Evolutionary conservation across 1,139 yeast species (phyloP).

Genomic region (Eremothecium sinecaudum): DNA sequence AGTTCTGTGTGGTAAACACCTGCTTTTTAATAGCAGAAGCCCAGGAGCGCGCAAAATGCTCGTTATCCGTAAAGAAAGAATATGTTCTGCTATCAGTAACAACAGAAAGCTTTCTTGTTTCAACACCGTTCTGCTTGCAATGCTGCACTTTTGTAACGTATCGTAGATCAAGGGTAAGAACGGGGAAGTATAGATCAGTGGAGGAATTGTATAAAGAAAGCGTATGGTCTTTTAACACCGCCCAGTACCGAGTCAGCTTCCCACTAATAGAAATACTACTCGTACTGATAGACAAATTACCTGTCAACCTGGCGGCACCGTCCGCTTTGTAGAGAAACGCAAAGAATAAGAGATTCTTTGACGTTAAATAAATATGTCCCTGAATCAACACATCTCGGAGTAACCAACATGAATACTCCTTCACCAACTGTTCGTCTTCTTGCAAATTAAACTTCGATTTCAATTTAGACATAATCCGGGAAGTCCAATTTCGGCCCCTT

Average conservation of each 20-base stretch:
- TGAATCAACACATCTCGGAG: constrained; percentile 74
- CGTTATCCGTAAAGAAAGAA: constrained; percentile 63
- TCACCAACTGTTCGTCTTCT: constrained; percentile 43
- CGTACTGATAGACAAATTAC: constrained; percentile 21
- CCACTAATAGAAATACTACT: constrained; percentile 6
- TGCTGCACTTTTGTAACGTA: constrained; percentile 39
- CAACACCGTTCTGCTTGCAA: constrained; percentile 12
- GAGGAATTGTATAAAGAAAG: constrained; percentile 61
- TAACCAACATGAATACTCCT: constrained; percentile 68
- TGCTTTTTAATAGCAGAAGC: constrained; percentile 63
- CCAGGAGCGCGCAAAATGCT: constrained; percentile 72
- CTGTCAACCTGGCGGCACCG: constrained; percentile 25
- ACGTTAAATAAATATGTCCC: constrained; percentile 73
- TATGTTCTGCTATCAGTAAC: constrained; percentile 52
- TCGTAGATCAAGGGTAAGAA: constrained; percentile 60
- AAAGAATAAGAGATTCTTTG: constrained; percentile 56
- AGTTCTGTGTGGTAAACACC: constrained; percentile 61
- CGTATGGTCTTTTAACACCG: constrained; percentile 59
- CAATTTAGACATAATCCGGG: constrained; percentile 31
- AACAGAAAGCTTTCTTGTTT: constrained; percentile 37
- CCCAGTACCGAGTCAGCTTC: constrained; percentile 52
- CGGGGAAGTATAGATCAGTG: constrained; percentile 76
- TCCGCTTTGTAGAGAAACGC: constrained; percentile 49
- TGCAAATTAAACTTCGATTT: constrained; percentile 34
- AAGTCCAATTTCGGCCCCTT: constrained; percentile 25